These are phyloP conservation scores for Mucor sp. DNA, from an alignment of 371 early-diverging fungal genomes.

Conservation along the genomic window DNA sequence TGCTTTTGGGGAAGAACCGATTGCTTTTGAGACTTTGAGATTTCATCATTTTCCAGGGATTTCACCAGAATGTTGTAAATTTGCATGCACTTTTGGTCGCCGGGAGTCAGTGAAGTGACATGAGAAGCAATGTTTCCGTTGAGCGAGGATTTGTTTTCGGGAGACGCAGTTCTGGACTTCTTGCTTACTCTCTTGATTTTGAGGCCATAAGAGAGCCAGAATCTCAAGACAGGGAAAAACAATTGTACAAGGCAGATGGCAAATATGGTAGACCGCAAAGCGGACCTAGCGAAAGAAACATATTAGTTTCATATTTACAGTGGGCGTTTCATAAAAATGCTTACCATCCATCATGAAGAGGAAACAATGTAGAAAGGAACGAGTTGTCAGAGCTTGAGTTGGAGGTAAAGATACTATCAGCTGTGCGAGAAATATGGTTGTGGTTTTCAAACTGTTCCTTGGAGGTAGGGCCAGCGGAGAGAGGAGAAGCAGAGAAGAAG, in stretches of 20 bases:
- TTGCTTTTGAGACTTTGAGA: not conserved
- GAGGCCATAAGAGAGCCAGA: conserved; percentile 17
- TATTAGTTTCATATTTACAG: not conserved
- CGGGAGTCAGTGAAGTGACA: conserved; percentile 30
- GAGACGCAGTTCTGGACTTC: not conserved
- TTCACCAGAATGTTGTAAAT: conserved; percentile 36
- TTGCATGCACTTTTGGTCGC: conserved; percentile 47
- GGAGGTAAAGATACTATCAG: conserved; percentile 10
- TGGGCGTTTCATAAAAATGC: not conserved
- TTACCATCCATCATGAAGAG: conserved; percentile 39
- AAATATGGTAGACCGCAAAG: conserved; percentile 34
- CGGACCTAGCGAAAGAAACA: conserved; percentile 20
- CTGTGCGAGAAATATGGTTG: conserved; percentile 43
- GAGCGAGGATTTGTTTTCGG: conserved; percentile 9
- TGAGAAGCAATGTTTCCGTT: conserved; percentile 19
- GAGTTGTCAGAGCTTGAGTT: not conserved
- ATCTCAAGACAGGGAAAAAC: conserved; percentile 33
- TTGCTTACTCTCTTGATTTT: conserved; percentile 29
- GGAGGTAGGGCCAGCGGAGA: conserved; percentile 39
- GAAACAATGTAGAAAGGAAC: conserved; percentile 19
- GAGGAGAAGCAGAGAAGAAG: conserved; percentile 48
- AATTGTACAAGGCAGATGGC: conserved; percentile 35
- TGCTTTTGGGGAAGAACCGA: conserved; percentile 18
- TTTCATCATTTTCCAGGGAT: conserved; percentile 22
- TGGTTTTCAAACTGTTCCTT: conserved; percentile 44